phyloP scores from a whole-genome alignment of 495 filamentous ascomycete genomes.

The Oidiodendron maius region DNA sequence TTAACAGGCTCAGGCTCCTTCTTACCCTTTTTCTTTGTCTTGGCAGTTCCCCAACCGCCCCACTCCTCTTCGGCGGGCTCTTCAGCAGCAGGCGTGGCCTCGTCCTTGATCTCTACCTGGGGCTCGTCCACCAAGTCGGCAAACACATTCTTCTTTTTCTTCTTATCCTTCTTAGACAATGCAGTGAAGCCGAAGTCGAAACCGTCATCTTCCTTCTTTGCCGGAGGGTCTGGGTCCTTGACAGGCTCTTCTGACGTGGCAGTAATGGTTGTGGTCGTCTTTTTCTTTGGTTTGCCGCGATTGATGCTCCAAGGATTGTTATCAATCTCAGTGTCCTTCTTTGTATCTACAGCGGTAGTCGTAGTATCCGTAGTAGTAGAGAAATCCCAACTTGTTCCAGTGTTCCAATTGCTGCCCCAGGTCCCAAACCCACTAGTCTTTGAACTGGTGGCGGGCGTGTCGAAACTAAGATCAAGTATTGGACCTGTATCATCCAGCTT shows the following conservation, averaged over 20 bases:
- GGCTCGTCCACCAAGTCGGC: conserved; percentile 21
- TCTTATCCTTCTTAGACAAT: conserved; percentile 25
- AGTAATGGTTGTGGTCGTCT: conserved; percentile 27
- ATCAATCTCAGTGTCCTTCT: conserved; percentile 18
- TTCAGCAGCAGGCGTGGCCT: conserved; percentile 4
- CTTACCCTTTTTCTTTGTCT: conserved; percentile 16
- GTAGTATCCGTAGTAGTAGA: conserved; percentile 19
- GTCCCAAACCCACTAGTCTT: conserved; percentile 25
- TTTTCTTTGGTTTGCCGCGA: conserved; percentile 37
- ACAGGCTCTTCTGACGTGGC: conserved; percentile 30
- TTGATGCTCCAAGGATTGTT: conserved; percentile 35
- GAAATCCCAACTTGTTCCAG: conserved; percentile 28
- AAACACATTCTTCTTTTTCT: conserved; percentile 31
- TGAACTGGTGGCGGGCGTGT: conserved; percentile 16
- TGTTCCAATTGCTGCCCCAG: conserved; percentile 33
- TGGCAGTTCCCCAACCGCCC: conserved; percentile 14
- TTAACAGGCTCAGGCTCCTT: conserved; percentile 15
- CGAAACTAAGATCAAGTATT: conserved; percentile 32
- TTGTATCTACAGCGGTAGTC: conserved; percentile 12
- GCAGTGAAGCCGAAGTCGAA: conserved; percentile 29
- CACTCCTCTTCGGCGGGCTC: conserved; percentile 11
- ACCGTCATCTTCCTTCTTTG: conserved; percentile 23
- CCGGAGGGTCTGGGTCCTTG: conserved; percentile 17
- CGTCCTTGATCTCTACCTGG: conserved; percentile 26
- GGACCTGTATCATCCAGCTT: conserved; percentile 39